A percentile compares a stretch with the other conserved stretches of the same genome.
Conservation (phyloP, 106 monocot species). For the Agapanthus africanus region DNA sequence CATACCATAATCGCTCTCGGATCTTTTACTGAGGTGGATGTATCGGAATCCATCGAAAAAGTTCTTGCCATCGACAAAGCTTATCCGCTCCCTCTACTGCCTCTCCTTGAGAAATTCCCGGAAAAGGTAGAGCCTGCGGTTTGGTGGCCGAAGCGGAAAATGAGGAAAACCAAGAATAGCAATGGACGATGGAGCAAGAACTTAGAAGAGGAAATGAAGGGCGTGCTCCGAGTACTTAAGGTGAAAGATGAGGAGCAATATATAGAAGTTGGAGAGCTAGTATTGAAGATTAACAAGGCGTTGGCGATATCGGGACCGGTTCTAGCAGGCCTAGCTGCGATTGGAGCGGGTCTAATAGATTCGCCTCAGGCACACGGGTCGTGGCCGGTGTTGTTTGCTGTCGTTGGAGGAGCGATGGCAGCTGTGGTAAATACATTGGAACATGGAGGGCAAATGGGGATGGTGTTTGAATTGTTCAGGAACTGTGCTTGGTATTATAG, state of each 20-base stretch:
- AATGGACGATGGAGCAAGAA: conserved; percentile 51
- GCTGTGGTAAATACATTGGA: conserved; percentile 26
- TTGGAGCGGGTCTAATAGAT: too few relatives aligned
- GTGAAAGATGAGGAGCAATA: conserved; percentile 49
- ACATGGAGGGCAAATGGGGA: conserved; percentile 33
- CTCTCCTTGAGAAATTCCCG: conserved; percentile 73
- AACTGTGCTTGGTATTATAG: conserved; percentile 36
- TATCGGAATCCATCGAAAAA: conserved; percentile 44
- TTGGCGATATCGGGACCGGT: conserved; percentile 52
- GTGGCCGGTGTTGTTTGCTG: conserved; percentile 21
- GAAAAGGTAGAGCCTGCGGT: conserved; percentile 39
- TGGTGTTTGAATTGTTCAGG: conserved; percentile 37
- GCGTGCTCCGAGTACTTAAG: conserved; percentile 34
- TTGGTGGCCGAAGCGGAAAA: conserved; percentile 54
- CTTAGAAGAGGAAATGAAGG: conserved; percentile 45
- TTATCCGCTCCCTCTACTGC: conserved; percentile 57
- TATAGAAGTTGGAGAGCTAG: conserved; percentile 27
- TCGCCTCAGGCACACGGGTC: background rate
- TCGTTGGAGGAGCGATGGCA: conserved; percentile 53
- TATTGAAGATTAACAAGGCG: conserved; percentile 36
- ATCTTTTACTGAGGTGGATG: conserved; percentile 14
- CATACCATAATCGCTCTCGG: conserved; percentile 12
- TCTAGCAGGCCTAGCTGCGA: conserved; percentile 41
- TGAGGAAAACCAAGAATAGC: background rate
- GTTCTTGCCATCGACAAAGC: conserved; percentile 65